These are phyloP conservation scores for Calonectria pseudoreteaudii DNA, from an alignment of 2,329 filamentous ascomycete species.

Conservation along the genomic window DNA sequence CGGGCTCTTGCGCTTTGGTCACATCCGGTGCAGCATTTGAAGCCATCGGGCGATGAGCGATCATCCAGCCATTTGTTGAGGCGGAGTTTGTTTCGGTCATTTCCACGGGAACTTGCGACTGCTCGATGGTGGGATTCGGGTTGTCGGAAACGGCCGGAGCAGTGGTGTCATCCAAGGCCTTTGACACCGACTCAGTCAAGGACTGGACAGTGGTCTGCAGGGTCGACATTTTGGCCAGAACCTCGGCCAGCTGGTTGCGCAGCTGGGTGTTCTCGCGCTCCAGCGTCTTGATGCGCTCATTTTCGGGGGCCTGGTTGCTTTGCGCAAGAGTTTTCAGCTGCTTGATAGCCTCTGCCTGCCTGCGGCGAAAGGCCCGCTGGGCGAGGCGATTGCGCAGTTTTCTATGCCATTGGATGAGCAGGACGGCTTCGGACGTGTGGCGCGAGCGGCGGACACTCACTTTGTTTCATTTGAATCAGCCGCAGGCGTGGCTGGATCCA, in stretches of 20 bases:
- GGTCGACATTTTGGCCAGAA: slow-evolving; percentile 41
- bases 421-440: background rate
- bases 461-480: background rate
- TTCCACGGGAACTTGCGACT: background rate
- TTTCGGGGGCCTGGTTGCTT: slow-evolving; percentile 35
- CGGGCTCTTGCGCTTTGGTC: background rate
- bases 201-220: slow-evolving; percentile 40
- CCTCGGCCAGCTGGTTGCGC: slow-evolving; percentile 43
- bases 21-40: background rate
- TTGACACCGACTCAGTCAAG: slow-evolving; percentile 39
- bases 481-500: slow-evolving; percentile 1
- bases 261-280: slow-evolving; percentile 43
- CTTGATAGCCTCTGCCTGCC: slow-evolving; percentile 44
- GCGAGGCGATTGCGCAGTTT: slow-evolving; percentile 48
- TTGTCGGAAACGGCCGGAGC: background rate
- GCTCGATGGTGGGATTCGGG: background rate
- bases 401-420: slow-evolving; percentile 25
- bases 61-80: background rate
- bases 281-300: slow-evolving; percentile 40
- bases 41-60: background rate
- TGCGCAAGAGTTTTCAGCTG: slow-evolving; percentile 41
- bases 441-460: background rate
- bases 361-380: slow-evolving; percentile 46
- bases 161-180: slow-evolving; percentile 37
- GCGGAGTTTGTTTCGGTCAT: background rate